Evolutionary conservation across 805 yeast genomes (phyloP), one percentile per base, ranked within the genome.

Genomic region (Myxozyma neotropica): DNA sequence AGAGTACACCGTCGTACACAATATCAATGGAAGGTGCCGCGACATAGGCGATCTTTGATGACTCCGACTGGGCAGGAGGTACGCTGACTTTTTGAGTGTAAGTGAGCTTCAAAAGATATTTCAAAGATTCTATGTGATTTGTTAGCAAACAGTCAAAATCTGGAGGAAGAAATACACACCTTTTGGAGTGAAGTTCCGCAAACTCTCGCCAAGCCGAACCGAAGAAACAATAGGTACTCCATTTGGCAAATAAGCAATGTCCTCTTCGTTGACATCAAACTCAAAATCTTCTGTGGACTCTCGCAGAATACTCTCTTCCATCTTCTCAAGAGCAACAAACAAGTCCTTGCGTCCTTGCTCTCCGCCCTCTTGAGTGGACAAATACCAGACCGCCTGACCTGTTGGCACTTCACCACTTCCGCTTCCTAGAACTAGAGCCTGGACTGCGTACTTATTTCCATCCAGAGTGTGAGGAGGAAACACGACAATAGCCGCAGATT

Each of bases 351-450:
- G 83, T 3, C 92, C 96, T 63, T 83, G 81, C 47, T 78, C 80
- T 45, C 86, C 83, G 31, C 67, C 70, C 72, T 88, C 95, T 58
- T 83, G 81, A 2, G 96, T 86, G 40, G 92, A 85, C 64, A 90
- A 78, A 75, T 89, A 92, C 98, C 98, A 93, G 55, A 92, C 83
- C 56, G 93, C 83, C 68, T 91, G 92, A 45, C 89, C 94, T n/a
- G 72, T 72, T 1, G 97, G 95, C 66, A 96, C 90, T 66, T 88
- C 86, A 17, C 96, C 97, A 0, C 93, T 79, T 10, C 90, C 94
- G 6, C 91, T 84, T 53, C 96, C 96, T 78, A 89, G 84, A 35
- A 94, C 89, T 42, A 93, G 76, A 3, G 86, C 93, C 74, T 92
- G 97, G 39, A 93, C 94, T 7, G 94, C 89, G 65, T 77, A 80